phyloP scores from a whole-genome alignment of 2,329 filamentous ascomycete genomes.

The Periconia digitata region DNA sequence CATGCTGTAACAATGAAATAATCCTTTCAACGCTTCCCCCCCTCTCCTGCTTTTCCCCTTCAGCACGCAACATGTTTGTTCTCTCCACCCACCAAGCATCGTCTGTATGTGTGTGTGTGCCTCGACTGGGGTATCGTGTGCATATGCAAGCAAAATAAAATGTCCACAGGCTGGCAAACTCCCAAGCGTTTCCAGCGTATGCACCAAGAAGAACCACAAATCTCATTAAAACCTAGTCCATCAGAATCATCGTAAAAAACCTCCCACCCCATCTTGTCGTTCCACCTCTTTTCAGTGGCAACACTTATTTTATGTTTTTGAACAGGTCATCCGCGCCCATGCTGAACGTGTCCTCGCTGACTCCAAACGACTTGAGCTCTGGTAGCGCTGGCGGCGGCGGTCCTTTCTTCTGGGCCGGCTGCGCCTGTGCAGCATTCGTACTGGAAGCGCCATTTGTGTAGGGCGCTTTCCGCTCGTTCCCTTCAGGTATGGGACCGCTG shows the following conservation, averaged over 20 bases:
- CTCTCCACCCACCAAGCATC: slow-evolving; percentile 7
- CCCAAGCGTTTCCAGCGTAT: slow-evolving; percentile 22
- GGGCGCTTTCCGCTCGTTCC: slow-evolving; percentile 24
- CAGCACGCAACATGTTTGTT: slow-evolving; percentile 10
- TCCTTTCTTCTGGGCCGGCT: slow-evolving; percentile 26
- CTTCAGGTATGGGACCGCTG: slow-evolving; percentile 37
- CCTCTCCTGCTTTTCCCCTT: slow-evolving; percentile 11
- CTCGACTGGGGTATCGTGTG: slow-evolving; percentile 42
- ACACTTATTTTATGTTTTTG: slow-evolving; percentile 41
- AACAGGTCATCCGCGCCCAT: slow-evolving; percentile 44
- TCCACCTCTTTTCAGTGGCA: neutral
- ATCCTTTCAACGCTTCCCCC: slow-evolving; percentile 12
- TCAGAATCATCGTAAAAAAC: slow-evolving; percentile 30
- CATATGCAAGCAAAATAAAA: slow-evolving; percentile 38
- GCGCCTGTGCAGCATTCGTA: neutral
- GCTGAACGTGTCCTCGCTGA: slow-evolving; percentile 36
- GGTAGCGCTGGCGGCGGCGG: slow-evolving; percentile 45
- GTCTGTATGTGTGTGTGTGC: slow-evolving; percentile 20
- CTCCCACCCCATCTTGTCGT: slow-evolving; percentile 8
- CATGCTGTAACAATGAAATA: slow-evolving; percentile 13
- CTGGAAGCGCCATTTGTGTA: slow-evolving; percentile 23
- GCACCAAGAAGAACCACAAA: slow-evolving; percentile 27
- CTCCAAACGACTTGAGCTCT: slow-evolving; percentile 40
- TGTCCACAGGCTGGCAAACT: slow-evolving; percentile 35
- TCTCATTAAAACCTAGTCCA: slow-evolving; percentile 34